Percentiles rank a stretch among this genome's conserved stretches.
Evolutionary conservation across 2,329 filamentous ascomycete species (phyloP).

Genomic region (Paecilomyces dactylethromorphus): DNA sequence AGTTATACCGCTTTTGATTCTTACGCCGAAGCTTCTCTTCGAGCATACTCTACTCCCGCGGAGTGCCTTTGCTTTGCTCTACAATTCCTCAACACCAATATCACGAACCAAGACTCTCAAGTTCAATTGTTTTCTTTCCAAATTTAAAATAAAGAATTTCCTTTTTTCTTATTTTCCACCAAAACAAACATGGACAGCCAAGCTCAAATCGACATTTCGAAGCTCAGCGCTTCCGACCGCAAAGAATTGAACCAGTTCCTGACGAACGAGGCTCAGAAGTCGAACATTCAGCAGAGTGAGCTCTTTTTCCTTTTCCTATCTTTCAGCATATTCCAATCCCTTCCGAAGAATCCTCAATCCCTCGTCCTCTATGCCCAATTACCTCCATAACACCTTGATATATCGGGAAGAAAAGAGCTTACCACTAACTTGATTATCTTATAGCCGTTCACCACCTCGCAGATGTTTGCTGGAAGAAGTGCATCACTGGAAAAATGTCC

Average conservation of each 20-base stretch:
- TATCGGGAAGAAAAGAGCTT: conserved; percentile 1
- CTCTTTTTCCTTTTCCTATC: conserved; percentile 1
- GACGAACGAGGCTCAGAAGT: conserved; percentile 76
- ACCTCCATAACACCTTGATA: not conserved
- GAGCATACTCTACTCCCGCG: not conserved
- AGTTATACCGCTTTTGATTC: conserved; percentile 14
- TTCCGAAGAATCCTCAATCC: too few relatives aligned
- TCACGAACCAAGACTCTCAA: not conserved
- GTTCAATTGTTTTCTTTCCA: not conserved
- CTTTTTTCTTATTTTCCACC: not conserved
- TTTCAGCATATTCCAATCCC: too few relatives aligned
- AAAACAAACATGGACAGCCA: conserved; percentile 29
- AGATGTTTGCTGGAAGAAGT: conserved; percentile 92
- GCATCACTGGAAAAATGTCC: conserved; percentile 68
- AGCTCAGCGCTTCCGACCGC: conserved; percentile 76
- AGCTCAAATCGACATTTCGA: conserved; percentile 56
- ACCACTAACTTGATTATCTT: conserved; percentile 6
- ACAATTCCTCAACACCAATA: not conserved
- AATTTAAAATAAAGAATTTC: not conserved
- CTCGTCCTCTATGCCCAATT: too few relatives aligned
- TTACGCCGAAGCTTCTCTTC: not conserved
- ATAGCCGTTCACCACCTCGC: conserved; percentile 61
- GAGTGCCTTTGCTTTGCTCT: not conserved
- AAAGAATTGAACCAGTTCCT: conserved; percentile 82
- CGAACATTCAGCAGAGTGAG: conserved; percentile 48